Percentiles rank a stretch among this genome's conserved stretches.
phyloP scores from a whole-genome alignment of 2,329 filamentous ascomycete genomes.

The Sporothrix variecibatus region DNA sequence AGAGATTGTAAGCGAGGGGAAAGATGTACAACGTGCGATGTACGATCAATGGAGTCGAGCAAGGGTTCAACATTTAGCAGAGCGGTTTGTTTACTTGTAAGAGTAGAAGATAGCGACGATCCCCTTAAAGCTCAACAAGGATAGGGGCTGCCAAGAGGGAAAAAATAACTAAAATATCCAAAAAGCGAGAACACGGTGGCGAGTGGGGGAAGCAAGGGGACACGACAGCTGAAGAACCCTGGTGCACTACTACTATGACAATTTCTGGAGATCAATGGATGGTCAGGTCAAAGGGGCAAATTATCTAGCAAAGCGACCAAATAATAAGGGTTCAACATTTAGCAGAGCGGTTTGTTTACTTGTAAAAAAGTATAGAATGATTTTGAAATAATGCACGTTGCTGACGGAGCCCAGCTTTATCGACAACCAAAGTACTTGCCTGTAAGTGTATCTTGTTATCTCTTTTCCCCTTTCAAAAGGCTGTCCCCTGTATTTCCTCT shows the following conservation, averaged over 20 bases:
- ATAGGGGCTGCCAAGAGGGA: background rate
- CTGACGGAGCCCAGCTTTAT: too few species aligned
- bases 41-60: background rate
- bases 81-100: background rate
- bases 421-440: too few species aligned
- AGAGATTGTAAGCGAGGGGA: background rate
- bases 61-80: background rate
- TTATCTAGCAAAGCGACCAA: background rate
- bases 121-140: background rate
- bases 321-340: background rate
- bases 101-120: background rate
- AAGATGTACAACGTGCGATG: background rate
- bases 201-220: constrained; percentile 13
- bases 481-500: background rate
- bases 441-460: too few species aligned
- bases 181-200: background rate
- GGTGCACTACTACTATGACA: background rate
- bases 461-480: too few species aligned
- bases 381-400: too few species aligned
- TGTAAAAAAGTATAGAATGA: background rate
- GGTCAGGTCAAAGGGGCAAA: background rate
- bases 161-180: background rate
- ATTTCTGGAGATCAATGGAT: background rate
- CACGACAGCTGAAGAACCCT: constrained; percentile 6
- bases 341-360: background rate